Conservation (phyloP, 1,139 yeast species). For the Diutina neorugosa region DNA sequence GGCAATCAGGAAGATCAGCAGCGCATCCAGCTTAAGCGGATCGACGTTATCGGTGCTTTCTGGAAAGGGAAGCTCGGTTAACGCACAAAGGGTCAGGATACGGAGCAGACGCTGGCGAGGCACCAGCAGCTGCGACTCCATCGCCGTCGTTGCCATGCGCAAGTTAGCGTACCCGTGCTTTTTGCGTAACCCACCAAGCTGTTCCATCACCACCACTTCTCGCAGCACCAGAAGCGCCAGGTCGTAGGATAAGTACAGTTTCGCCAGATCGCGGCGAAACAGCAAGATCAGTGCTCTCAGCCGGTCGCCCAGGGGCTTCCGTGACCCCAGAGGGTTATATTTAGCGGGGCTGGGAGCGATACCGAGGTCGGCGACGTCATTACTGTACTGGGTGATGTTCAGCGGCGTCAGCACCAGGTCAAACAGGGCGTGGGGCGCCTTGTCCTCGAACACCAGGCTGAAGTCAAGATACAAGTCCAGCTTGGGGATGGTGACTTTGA, state of each 20-base stretch:
- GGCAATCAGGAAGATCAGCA: neutral
- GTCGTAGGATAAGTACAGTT: slow-evolving; percentile 45
- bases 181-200: slow-evolving; percentile 18
- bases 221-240: slow-evolving; percentile 33
- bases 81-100: slow-evolving; percentile 27
- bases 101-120: slow-evolving; percentile 10
- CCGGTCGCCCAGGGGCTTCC: neutral
- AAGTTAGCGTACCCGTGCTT: slow-evolving; percentile 28
- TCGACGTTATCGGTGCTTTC: neutral
- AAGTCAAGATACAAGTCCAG: slow-evolving; percentile 1
- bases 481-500: neutral
- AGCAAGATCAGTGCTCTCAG: neutral
- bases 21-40: neutral
- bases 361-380: slow-evolving; percentile 33
- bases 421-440: neutral
- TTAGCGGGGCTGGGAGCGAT: slow-evolving; percentile 28
- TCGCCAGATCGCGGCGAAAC: slow-evolving; percentile 22
- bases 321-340: neutral
- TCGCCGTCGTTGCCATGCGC: slow-evolving; percentile 10
- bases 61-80: slow-evolving; percentile 30
- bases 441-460: neutral
- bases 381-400: slow-evolving; percentile 18
- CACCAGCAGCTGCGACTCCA: neutral
- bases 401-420: slow-evolving; percentile 3
- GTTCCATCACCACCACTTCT: slow-evolving; percentile 11